A percentile compares a stretch with the other conserved stretches of the same genome.
Conservation (phyloP, 495 filamentous ascomycete genomes). For the Pseudomonodictys pantanalensis region DNA sequence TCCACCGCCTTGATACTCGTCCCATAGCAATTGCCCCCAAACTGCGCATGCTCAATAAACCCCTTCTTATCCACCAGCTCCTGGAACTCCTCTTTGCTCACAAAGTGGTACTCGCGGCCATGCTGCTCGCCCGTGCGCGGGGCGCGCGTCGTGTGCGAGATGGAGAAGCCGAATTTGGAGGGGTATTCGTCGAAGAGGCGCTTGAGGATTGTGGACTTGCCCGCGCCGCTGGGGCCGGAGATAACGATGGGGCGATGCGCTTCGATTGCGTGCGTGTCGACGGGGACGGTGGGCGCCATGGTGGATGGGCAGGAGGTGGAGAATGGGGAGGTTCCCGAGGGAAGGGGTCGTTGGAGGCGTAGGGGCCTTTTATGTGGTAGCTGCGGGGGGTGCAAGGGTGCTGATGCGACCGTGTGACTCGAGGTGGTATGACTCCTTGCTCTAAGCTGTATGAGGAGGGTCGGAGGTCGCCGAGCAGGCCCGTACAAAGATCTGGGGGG, state of each 20-base stretch:
- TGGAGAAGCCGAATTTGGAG: conserved; percentile 72
- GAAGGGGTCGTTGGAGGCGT: background rate
- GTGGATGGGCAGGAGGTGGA: background rate
- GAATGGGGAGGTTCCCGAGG: background rate
- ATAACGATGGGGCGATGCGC: conserved; percentile 69
- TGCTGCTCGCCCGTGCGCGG: conserved; percentile 74
- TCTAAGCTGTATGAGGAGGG: no score
- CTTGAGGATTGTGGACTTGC: conserved; percentile 84
- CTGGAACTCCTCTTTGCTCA: conserved; percentile 65
- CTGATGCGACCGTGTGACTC: background rate
- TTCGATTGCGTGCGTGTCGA: conserved; percentile 16
- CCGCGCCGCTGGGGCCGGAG: conserved; percentile 80
- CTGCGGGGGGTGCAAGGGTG: background rate
- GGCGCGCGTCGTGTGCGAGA: conserved; percentile 70
- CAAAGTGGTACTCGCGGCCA: conserved; percentile 80
- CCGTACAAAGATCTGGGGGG: no score
- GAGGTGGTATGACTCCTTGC: background rate
- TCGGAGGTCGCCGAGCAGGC: no score
- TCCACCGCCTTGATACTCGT: conserved; percentile 75
- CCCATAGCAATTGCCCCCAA: conserved; percentile 86
- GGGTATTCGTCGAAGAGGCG: conserved; percentile 67
- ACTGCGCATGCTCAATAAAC: conserved; percentile 87
- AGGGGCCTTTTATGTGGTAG: background rate
- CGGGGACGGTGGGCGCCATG: conserved; percentile 17
- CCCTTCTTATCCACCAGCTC: conserved; percentile 64